Base-by-base conservation (phyloP, 495 filamentous ascomycete genomes). In the Penicillium simplicissimum region DNA sequence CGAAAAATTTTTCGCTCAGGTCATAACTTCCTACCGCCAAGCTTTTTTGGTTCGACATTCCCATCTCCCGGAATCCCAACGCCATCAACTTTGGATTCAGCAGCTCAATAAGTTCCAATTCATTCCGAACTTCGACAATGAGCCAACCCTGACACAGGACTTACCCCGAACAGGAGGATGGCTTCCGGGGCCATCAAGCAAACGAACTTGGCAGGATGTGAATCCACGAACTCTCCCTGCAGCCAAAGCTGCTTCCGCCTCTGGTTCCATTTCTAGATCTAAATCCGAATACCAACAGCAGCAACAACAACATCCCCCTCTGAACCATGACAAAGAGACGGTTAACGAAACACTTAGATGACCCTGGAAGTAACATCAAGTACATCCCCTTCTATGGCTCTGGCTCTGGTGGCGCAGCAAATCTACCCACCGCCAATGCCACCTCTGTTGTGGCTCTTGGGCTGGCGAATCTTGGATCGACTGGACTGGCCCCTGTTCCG, bases 11-110 rank as follows among this genome's bases (percentile, higher is more conserved):
- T 81, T 81, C 66, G 74, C 68, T 43, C 68, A 71, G 65, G 77
- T 76, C 60, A 78, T 81, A 25, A 75, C 76, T 66, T 71, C 74
- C 57, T 79, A 81, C 62, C 78, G 75, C 61, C 74, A 81, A 47
- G 72, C 60, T 37, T 81, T 79, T 69, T 78, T 77, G 76, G 72
- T 65, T 72, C 70, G 70, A 62, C 71, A 76, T 52, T 71, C 77
- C 71, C 71, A 81, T 55, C 74, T 81, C 36, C 60, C 78, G 67
- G 78, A 79, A 73, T 57, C 68, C 33, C 69, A 81, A 69, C 72
- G 74, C 33, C 76, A 74, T 68, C 66, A 73, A 57, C 76, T 79
- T 62, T 81, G 78, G 76, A 76, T 67, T 55, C 73, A 71, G 56
- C 69, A 66, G 43, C 64, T 81, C 31, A 76, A 73, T 36, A 8